These are phyloP conservation scores for Comarum palustre DNA, from an alignment of 306 rosid species.

Conservation along the genomic window DNA sequence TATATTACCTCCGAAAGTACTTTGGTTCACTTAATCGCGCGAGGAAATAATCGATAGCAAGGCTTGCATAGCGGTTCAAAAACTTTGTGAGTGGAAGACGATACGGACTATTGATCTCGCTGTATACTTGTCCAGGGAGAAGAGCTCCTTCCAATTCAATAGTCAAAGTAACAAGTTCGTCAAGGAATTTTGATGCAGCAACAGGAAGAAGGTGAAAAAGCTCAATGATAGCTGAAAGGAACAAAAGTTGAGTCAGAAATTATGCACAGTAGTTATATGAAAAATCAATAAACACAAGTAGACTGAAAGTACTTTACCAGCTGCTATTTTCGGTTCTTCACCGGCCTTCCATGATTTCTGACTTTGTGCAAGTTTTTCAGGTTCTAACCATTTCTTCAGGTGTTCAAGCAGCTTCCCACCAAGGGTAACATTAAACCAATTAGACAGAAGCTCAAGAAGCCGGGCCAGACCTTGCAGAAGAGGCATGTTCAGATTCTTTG, in stretches of 20 bases:
- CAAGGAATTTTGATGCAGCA: constrained; percentile 97
- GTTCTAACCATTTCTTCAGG: constrained; percentile 98
- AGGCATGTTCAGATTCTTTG: constrained; percentile 96
- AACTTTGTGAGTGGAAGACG: constrained; percentile 88
- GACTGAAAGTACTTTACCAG: constrained; percentile 53
- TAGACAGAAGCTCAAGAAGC: constrained; percentile 88
- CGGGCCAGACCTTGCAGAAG: constrained; percentile 98
- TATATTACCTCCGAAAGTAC: constrained; percentile 84
- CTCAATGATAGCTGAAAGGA: constrained; percentile 85
- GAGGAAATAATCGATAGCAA: constrained; percentile 91
- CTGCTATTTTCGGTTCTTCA: constrained; percentile 99
- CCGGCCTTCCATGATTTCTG: constrained; percentile 99
- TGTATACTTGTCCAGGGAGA: constrained; percentile 89
- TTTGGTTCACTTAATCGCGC: constrained; percentile 85
- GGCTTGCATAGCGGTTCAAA: constrained; percentile 83
- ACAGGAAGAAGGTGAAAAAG: constrained; percentile 95
- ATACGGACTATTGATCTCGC: constrained; percentile 97
- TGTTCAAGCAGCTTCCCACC: constrained; percentile 92
- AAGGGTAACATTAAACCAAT: constrained; percentile 96
- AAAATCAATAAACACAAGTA: constrained; percentile 23
- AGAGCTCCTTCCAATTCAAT: constrained; percentile 98
- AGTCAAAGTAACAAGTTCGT: constrained; percentile 93
- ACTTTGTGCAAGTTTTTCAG: constrained; percentile 94
- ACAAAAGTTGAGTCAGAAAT: constrained; percentile 28
- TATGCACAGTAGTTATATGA: constrained; percentile 13